Evolutionary conservation across 2,329 filamentous ascomycete genomes (phyloP).

Genomic region (Xylaria polymorpha): DNA sequence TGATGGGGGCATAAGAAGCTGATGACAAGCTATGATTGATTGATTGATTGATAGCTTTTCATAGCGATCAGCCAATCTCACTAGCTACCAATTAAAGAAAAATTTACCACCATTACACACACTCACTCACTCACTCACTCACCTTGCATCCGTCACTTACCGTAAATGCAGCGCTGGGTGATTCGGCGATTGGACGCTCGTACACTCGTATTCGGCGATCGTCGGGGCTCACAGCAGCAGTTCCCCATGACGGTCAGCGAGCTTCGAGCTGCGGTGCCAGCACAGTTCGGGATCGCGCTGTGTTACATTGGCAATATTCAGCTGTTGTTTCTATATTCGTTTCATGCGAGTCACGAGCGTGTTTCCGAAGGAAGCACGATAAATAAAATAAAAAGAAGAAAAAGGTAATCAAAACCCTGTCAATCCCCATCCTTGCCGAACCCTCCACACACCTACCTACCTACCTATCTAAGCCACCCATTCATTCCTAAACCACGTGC

Average conservation of each 20-base stretch:
- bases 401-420: slow-evolving; percentile 4
- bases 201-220: slow-evolving; percentile 28
- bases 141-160: not conserved
- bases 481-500: not conserved
- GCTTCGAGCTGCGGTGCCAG: not conserved
- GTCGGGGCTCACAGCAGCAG: not conserved
- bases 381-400: not conserved
- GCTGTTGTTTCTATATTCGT: slow-evolving; percentile 35
- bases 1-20: slow-evolving; percentile 11
- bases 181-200: slow-evolving; percentile 5
- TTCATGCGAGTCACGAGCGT: slow-evolving; percentile 31
- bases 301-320: slow-evolving; percentile 28
- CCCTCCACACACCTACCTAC: not conserved
- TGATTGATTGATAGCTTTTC: slow-evolving; percentile 7
- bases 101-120: not conserved
- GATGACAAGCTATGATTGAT: not conserved
- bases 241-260: slow-evolving; percentile 5
- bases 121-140: not conserved
- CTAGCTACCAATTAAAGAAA: slow-evolving; percentile 28
- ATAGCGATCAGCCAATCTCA: slow-evolving; percentile 19
- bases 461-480: no score
- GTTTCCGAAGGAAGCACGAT: slow-evolving; percentile 26
- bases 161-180: slow-evolving; percentile 8
- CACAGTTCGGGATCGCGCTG: not conserved
- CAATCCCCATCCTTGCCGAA: not conserved